Conservation (phyloP, 2,329 filamentous ascomycete genomes). For the Rugonectria rugulosa region DNA sequence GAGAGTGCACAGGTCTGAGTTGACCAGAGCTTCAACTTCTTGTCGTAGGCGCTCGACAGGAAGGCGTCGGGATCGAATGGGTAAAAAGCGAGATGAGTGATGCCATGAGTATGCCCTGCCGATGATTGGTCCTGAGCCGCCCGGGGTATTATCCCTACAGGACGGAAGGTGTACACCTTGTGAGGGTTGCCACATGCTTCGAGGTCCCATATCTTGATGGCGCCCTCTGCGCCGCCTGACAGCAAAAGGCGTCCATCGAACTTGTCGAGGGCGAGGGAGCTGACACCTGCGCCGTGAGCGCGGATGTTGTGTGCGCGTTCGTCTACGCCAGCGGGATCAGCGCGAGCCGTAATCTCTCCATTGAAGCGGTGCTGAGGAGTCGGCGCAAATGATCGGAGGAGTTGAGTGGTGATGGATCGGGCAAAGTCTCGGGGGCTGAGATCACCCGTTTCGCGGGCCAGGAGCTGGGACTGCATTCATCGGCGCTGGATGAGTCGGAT, state of each 20-base stretch:
- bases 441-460: constrained; percentile 78
- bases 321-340: constrained; percentile 29
- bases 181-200: constrained; percentile 63
- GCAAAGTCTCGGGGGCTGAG: constrained; percentile 70
- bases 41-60: constrained; percentile 79
- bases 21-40: constrained; percentile 77
- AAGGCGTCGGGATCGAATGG: constrained; percentile 80
- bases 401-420: constrained; percentile 68
- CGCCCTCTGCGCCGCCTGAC: constrained; percentile 86
- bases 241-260: constrained; percentile 81
- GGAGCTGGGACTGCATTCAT: constrained; percentile 77
- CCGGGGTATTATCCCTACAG: constrained; percentile 59
- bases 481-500: constrained; percentile 18
- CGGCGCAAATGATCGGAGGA: constrained; percentile 74
- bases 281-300: constrained; percentile 83
- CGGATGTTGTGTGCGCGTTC: constrained; percentile 51
- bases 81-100: constrained; percentile 80
- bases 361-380: constrained; percentile 75
- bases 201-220: constrained; percentile 87
- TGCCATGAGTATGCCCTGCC: constrained; percentile 69
- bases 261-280: constrained; percentile 79
- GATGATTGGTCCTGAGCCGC: constrained; percentile 42
- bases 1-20: constrained; percentile 68
- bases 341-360: constrained; percentile 49
- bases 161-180: constrained; percentile 58